Base-by-base conservation (phyloP, 2,329 filamentous ascomycete species). In the Penicillium nordicum region DNA sequence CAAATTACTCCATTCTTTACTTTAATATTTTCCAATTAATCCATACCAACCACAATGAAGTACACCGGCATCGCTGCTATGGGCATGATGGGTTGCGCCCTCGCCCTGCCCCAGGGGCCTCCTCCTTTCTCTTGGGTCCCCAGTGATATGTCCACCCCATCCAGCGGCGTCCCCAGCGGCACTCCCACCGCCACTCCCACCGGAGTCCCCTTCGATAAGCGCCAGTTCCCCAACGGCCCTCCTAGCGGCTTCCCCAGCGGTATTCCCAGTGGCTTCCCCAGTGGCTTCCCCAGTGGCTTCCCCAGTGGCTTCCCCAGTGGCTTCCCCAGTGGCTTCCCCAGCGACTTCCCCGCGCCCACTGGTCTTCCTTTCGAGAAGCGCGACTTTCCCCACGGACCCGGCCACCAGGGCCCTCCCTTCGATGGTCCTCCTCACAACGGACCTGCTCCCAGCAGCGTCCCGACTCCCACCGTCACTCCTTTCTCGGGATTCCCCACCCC, bases 11-110 rank as follows among this genome's bases (percentile, higher is more conserved):
- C 21, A 50, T 48, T 47, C 37, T 29, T 47, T 41, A 16, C 14
- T 46, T 42, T 12, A 18, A 18, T 45, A 51, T 50, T 21, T 11
- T 38, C 23, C 29, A 46, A 55, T 50, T 45, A 18, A 47, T 51
- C 29, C 5, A 18, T 21, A 51, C 34, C 25, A 25, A 37, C 25
- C 47, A 59, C 42, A 55, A 65, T 65, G 63, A 65, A 60, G 56
- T 64, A 53, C 57, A 56, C 57, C 23, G 50, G 58, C 10, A 16
- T 61, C 53, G 57, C 59, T 44, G 50, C 50, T 25, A 53, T 64
- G 58, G 59, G 62, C 42, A 57, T 65, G 57, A 59, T 64, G 62
- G 58, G 62, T 57, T 64, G 62, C 29, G 62, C 62, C 62, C 59
- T 65, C 52, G 63, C 63, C 49, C 47, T 62, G 1, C 62, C 62